Evolutionary conservation across 495 filamentous ascomycete genomes (phyloP).

Genomic region (Hyaloscypha finlandica): DNA sequence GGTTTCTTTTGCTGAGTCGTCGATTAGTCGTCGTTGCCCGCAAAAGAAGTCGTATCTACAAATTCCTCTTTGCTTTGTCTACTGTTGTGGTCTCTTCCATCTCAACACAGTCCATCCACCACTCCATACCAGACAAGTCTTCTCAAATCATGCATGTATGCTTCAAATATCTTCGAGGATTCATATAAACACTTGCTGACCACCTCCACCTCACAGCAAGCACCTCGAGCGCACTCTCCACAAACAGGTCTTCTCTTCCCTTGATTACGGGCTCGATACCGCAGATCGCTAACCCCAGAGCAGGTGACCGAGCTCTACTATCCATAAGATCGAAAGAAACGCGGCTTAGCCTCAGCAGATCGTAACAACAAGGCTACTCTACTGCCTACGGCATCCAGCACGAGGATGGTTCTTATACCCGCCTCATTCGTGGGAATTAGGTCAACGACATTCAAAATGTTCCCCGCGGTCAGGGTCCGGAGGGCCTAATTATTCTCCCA

Average conservation of each 20-base stretch:
- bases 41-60: background rate
- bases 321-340: no score
- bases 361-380: slow-evolving; percentile 13
- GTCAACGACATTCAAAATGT: slow-evolving; percentile 31
- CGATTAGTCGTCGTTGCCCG: background rate
- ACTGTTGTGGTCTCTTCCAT: background rate
- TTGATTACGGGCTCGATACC: no score
- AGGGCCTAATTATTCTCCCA: slow-evolving; percentile 44
- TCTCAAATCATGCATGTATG: background rate
- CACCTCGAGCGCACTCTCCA: no score
- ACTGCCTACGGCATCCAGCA: slow-evolving; percentile 38
- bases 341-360: slow-evolving; percentile 10
- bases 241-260: no score
- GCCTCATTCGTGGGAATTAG: slow-evolving; percentile 61
- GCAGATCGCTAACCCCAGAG: no score
- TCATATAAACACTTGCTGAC: background rate
- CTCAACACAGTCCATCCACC: background rate
- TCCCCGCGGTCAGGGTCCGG: slow-evolving; percentile 34
- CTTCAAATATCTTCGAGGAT: background rate
- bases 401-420: slow-evolving; percentile 58
- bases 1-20: background rate
- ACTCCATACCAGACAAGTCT: background rate
- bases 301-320: no score
- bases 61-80: background rate
- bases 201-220: no score